Evolutionary conservation across 306 rosid species (phyloP).

Genomic region (Glycyrrhiza uralensis): DNA sequence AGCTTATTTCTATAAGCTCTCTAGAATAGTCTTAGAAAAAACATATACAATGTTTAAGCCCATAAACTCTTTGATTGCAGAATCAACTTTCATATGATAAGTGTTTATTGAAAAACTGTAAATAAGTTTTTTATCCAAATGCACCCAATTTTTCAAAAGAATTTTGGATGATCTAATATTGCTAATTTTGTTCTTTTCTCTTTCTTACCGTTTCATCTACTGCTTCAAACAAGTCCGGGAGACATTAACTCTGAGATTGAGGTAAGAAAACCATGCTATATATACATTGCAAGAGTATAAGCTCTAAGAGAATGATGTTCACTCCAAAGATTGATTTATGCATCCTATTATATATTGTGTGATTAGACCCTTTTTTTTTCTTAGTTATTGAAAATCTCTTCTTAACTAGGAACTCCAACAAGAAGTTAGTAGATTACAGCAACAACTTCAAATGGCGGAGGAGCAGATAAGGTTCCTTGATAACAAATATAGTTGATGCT

Average conservation of each 20-base stretch:
- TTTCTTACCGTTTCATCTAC: background rate
- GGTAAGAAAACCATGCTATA: slow-evolving; percentile 13
- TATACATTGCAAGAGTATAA: background rate
- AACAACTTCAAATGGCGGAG: slow-evolving; percentile 75
- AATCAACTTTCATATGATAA: too few relatives aligned
- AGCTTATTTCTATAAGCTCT: too few relatives aligned
- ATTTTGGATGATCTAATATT: background rate
- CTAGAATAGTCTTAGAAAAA: too few relatives aligned
- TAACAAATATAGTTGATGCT: background rate
- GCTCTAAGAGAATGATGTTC: too few relatives aligned
- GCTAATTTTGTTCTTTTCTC: background rate
- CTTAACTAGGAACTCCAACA: slow-evolving; percentile 65
- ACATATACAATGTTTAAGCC: too few relatives aligned
- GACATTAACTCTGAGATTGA: slow-evolving; percentile 52
- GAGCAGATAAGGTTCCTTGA: slow-evolving; percentile 66
- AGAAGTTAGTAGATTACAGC: slow-evolving; percentile 60
- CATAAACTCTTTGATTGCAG: too few relatives aligned
- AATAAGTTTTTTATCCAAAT: too few relatives aligned
- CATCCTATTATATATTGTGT: background rate
- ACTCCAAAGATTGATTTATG: background rate
- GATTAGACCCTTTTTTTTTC: background rate
- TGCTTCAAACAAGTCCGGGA: slow-evolving; percentile 39
- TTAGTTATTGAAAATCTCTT: background rate
- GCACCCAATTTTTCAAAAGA: background rate
- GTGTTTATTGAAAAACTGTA: too few relatives aligned